Conservation (phyloP, 2,329 filamentous ascomycete genomes). For the Stagonosporopsis rhizophila region DNA sequence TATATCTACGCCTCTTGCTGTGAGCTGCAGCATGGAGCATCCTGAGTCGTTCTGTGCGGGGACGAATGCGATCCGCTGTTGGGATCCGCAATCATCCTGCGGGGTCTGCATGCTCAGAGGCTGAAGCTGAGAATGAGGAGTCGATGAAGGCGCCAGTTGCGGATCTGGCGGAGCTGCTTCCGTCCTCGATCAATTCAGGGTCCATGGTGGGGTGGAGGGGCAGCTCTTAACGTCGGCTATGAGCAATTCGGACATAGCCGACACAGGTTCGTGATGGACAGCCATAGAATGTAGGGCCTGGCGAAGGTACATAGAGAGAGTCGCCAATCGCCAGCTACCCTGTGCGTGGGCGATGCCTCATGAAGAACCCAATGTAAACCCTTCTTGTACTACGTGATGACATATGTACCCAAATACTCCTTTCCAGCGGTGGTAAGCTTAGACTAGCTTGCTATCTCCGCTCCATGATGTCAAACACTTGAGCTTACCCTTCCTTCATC, state of each 20-base stretch:
- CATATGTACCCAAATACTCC: neutral
- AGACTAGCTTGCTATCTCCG: neutral
- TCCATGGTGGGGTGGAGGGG: conserved; percentile 5
- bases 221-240: neutral
- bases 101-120: neutral
- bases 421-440: neutral
- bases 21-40: neutral
- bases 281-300: neutral
- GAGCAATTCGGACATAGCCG: neutral
- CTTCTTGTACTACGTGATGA: neutral
- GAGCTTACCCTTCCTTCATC: neutral
- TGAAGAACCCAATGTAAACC: neutral
- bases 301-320: neutral
- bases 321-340: neutral
- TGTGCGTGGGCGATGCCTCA: neutral
- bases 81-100: neutral
- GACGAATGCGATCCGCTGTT: neutral
- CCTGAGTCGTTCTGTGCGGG: neutral
- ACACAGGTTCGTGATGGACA: neutral
- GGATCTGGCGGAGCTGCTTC: conserved; percentile 1
- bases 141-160: neutral
- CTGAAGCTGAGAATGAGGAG: neutral
- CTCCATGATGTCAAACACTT: neutral
- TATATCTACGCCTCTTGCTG: neutral
- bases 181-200: neutral